Evolutionary conservation across 177 flowering plant genomes (phyloP).

Genomic region (Telopea speciosissima): DNA sequence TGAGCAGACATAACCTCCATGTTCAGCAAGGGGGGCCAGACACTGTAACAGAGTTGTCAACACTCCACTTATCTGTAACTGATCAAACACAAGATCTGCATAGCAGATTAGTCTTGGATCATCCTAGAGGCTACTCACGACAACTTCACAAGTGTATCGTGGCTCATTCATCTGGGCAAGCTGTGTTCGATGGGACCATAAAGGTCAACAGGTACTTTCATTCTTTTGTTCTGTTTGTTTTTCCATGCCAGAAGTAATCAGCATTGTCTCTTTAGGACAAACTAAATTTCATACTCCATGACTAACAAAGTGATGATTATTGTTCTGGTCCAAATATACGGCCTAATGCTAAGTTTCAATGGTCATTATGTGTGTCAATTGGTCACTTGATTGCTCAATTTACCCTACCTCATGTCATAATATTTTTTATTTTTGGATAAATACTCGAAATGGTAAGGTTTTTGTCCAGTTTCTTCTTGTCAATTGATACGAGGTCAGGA

Average conservation of each 20-base stretch:
- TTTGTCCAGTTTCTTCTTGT: no score
- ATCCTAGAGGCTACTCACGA: conserved; percentile 69
- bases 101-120: conserved; percentile 72
- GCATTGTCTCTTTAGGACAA: neutral
- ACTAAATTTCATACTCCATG: neutral
- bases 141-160: conserved; percentile 97
- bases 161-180: conserved; percentile 71
- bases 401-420: no score
- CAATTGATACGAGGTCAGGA: no score
- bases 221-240: neutral
- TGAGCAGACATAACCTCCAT: conserved; percentile 88
- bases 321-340: no score
- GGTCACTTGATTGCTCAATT: no score
- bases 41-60: conserved; percentile 67
- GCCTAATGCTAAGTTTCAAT: no score
- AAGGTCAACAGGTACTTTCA: conserved; percentile 70
- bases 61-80: conserved; percentile 55
- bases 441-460: no score
- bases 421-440: no score
- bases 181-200: conserved; percentile 85
- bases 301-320: no score
- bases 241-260: neutral
- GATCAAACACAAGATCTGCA: conserved; percentile 88
- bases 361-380: no score
- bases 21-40: conserved; percentile 83